phyloP scores from a whole-genome alignment of 306 rosid genomes.

The Ziziphus jujuba region DNA sequence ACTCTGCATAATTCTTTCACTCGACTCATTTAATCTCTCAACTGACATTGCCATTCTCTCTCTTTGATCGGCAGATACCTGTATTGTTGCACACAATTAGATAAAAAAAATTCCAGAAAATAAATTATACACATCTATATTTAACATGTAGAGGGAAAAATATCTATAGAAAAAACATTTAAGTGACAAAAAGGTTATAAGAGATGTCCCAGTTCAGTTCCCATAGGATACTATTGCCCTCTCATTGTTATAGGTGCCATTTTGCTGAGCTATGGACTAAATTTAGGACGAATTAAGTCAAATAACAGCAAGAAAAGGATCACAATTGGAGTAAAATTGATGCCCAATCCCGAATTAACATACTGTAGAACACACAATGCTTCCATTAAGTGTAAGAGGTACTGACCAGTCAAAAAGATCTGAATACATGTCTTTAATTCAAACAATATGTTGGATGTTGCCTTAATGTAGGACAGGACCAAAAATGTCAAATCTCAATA shows the following conservation, averaged over 20 bases:
- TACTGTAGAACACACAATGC: background rate
- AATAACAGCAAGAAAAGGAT: background rate
- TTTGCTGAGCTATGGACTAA: background rate
- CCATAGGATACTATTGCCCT: background rate
- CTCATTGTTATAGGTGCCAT: background rate
- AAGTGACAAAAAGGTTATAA: background rate
- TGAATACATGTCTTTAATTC: background rate
- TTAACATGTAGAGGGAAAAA: conserved; percentile 15
- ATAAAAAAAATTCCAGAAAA: background rate
- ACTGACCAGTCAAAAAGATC: background rate
- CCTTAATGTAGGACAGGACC: too few relatives aligned
- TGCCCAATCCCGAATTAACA: background rate
- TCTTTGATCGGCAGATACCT: conserved; percentile 79
- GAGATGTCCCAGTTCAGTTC: background rate
- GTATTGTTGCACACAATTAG: conserved; percentile 29
- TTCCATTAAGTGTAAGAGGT: background rate
- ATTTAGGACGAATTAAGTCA: background rate
- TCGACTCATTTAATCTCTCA: conserved; percentile 69
- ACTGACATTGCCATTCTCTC: conserved; percentile 77
- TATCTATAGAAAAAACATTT: background rate
- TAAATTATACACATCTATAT: conserved; percentile 10
- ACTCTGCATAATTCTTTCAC: conserved; percentile 70
- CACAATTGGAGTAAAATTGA: background rate
- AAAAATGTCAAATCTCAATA: too few relatives aligned
- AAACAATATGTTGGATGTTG: background rate